These are phyloP conservation scores for Fusarium torreyae DNA, from an alignment of 2,329 filamentous ascomycete genomes.

Conservation along the genomic window DNA sequence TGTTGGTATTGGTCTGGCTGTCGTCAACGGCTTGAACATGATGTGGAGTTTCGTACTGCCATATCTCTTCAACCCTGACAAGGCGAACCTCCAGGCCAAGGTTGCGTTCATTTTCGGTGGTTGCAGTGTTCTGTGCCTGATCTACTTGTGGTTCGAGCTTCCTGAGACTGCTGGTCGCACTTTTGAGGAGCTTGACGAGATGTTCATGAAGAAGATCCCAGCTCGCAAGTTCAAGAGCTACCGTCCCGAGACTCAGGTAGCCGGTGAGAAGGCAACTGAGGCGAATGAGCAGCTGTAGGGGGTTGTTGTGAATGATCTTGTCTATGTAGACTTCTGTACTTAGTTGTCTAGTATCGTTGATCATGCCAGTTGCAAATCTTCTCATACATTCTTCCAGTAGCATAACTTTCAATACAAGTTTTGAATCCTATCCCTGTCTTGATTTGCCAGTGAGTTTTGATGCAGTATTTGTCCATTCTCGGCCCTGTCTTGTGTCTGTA, in stretches of 20 bases:
- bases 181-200: constrained; percentile 7
- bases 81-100: constrained; percentile 19
- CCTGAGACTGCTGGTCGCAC: constrained; percentile 15
- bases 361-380: too few relatives aligned
- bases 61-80: constrained; percentile 27
- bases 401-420: background rate
- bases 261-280: background rate
- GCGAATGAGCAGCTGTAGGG: background rate
- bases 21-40: background rate
- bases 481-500: too few relatives aligned
- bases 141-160: background rate
- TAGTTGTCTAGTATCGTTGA: background rate
- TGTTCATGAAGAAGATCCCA: constrained; percentile 5
- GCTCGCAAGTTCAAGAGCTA: constrained; percentile 6
- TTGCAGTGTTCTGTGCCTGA: background rate
- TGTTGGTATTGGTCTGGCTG: background rate
- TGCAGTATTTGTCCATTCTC: too few relatives aligned
- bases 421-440: background rate
- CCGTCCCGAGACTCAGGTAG: background rate
- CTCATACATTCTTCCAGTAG: background rate
- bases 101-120: constrained; percentile 23
- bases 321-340: background rate
- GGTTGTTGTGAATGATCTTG: background rate
- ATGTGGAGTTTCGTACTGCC: constrained; percentile 19
- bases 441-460: background rate